Evolutionary conservation across 768 basidiomycete species (phyloP).

Genomic region (Termitomyces eurrhizus): DNA sequence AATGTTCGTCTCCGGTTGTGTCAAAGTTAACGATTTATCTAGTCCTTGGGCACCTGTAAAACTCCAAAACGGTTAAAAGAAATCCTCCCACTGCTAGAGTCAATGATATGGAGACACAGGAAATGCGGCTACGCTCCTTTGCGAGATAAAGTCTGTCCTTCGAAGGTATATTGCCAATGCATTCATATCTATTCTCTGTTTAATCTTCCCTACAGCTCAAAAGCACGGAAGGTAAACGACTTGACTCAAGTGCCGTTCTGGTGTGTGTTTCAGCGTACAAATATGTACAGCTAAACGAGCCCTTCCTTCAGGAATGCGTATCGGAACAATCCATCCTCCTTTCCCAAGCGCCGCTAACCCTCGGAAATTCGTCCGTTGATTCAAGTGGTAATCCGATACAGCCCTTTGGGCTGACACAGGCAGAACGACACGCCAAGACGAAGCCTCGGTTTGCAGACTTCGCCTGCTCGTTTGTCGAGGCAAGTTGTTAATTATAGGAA

Average conservation of each 20-base stretch:
- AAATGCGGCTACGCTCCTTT: constrained; percentile 71
- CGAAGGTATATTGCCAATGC: constrained; percentile 48
- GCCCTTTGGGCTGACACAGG: constrained; percentile 44
- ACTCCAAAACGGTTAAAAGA: constrained; percentile 73
- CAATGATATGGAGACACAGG: constrained; percentile 60
- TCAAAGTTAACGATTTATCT: neutral
- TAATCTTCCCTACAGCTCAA: constrained; percentile 28
- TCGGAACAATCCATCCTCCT: constrained; percentile 61
- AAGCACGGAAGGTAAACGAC: constrained; percentile 30
- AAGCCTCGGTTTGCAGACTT: constrained; percentile 85
- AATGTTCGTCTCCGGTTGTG: constrained; percentile 1
- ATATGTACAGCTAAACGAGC: neutral
- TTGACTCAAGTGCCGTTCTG: constrained; percentile 65
- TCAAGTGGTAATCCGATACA: constrained; percentile 45
- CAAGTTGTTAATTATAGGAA: constrained; percentile 23
- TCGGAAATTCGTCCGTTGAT: constrained; percentile 45
- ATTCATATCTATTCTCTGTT: neutral
- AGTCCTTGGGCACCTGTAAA: constrained; percentile 46
- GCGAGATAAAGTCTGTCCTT: constrained; percentile 64
- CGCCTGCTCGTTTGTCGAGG: constrained; percentile 61
- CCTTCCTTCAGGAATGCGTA: constrained; percentile 58
- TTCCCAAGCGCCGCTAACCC: constrained; percentile 44
- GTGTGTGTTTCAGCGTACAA: constrained; percentile 29
- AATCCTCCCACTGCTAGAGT: constrained; percentile 49
- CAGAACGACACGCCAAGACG: constrained; percentile 35